Evolutionary conservation across 2,329 filamentous ascomycete genomes (phyloP), one percentile per base, ranked within the genome.

Genomic region (Akanthomyces muscarius): DNA sequence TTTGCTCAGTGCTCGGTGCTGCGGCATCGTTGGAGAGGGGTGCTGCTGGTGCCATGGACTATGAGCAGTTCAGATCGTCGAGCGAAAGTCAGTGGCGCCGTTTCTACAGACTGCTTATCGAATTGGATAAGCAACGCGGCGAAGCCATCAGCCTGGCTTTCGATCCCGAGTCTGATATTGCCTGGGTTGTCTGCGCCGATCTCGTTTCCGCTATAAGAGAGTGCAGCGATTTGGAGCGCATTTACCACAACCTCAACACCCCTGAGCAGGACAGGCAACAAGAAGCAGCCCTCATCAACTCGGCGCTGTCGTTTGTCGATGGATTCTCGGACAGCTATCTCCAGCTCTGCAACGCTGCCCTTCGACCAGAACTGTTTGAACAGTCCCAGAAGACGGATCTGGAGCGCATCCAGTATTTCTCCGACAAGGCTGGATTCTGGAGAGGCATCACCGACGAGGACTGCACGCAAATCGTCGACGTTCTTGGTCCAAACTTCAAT

Each of bases 181-280:
- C 91, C 1, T 97, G 92, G 92, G 83, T 96, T 53, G 82, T 96
- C 5, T 89, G 92, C 69, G 87, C 93, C 1, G 93, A 97, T 74
- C 86, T 89, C 38, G 80, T 96, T 55, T 89, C 91, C 4, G 87
- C 90, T 3, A 83, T 98, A 58, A 84, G 94, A 65, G 86, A 89
- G 69, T 96, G 91, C 76, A 95, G 88, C 72, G 81, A 83, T 54
- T 78, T 94, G 18, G 95, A 99, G 74, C 79, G 86, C 5, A 81
- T 96, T 13, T 84, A 84, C 66, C 83, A 93, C 69, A 97, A 96
- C 68, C 76, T 81, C 0, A 72, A 77, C 1, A 70, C 75, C 0
- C 79, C 86, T 23, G 83, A 85, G 44, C 80, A 82, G 55, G 76
- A 81, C 28, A 80, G 82, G 59, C 76, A 82, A 57, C 77, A 83